Conservation (phyloP, 78 protist species). For the Monocercomonoides exilis region DNA sequence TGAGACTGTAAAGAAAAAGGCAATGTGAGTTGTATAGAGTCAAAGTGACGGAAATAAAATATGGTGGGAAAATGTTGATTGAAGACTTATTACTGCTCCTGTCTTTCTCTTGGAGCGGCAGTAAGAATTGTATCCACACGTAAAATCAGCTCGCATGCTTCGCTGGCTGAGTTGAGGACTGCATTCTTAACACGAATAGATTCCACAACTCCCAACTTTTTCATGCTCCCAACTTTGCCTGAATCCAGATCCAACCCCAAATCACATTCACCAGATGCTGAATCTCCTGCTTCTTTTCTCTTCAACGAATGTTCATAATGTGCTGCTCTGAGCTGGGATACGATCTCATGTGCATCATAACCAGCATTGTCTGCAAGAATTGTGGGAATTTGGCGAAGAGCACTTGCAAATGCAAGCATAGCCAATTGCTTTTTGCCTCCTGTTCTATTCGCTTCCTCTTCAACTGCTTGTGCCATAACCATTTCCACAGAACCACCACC, state of each 20-base stretch:
- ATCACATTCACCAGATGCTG: conserved; percentile 37
- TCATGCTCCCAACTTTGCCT: conserved; percentile 76
- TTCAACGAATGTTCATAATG: no score
- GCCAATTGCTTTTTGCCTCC: conserved; percentile 92
- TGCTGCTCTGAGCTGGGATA: conserved; percentile 68
- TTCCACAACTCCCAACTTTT: conserved; percentile 78
- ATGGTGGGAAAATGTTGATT: no score
- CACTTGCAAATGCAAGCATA: conserved; percentile 89
- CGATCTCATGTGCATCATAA: conserved; percentile 72
- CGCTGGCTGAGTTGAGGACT: conserved; percentile 78
- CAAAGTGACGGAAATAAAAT: no score
- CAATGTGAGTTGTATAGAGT: no score
- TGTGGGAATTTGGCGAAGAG: conserved; percentile 80
- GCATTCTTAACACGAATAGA: conserved; percentile 70
- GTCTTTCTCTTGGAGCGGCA: conserved; percentile 82
- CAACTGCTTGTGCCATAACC: conserved; percentile 88
- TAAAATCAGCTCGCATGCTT: conserved; percentile 98
- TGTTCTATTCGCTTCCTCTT: conserved; percentile 61
- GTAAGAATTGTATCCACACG: conserved; percentile 89
- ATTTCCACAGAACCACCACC: conserved; percentile 96
- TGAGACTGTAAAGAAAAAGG: no score
- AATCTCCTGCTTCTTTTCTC: conserved; percentile 59
- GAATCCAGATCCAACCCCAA: conserved; percentile 65
- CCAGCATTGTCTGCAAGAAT: conserved; percentile 95
- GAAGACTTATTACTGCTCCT: not conserved